Percentiles rank a stretch among this genome's conserved stretches.
Conservation (phyloP, 208 protist species). For the Leishmania lainsoni region DNA sequence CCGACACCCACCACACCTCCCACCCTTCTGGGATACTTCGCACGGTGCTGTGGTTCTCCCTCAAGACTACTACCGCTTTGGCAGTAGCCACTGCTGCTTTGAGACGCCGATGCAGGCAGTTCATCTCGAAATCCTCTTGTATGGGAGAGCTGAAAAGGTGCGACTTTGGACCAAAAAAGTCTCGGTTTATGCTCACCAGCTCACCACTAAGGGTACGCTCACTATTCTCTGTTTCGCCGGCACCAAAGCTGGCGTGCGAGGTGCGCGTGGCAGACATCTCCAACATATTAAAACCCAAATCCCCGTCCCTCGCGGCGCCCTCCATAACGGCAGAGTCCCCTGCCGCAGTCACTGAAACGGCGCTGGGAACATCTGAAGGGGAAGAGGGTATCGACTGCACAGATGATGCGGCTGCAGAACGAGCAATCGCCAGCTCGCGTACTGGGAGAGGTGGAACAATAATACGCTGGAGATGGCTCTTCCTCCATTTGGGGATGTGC, state of each 20-base stretch:
- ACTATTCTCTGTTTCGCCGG: slow-evolving; percentile 33
- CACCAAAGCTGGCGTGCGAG: slow-evolving; percentile 23
- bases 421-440: neutral
- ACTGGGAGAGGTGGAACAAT: slow-evolving; percentile 41
- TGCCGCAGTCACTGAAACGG: slow-evolving; percentile 16
- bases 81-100: slow-evolving; percentile 29
- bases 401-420: neutral
- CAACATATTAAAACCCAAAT: neutral
- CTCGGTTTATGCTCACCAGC: slow-evolving; percentile 35
- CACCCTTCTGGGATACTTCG: slow-evolving; percentile 40
- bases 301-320: neutral
- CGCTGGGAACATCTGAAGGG: neutral
- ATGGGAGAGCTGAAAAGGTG: slow-evolving; percentile 16
- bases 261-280: slow-evolving; percentile 13
- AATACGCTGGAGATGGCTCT: slow-evolving; percentile 64
- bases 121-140: neutral
- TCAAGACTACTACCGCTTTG: slow-evolving; percentile 29
- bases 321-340: neutral
- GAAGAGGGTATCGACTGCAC: neutral
- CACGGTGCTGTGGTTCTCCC: slow-evolving; percentile 15
- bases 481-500: slow-evolving; percentile 81
- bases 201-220: slow-evolving; percentile 21
- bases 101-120: slow-evolving; percentile 25
- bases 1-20: slow-evolving; percentile 80
- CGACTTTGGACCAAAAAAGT: slow-evolving; percentile 28